Evolutionary conservation across 2,329 filamentous ascomycete species (phyloP), one percentile per base, ranked within the genome.

Genomic region (Phoma sp.): DNA sequence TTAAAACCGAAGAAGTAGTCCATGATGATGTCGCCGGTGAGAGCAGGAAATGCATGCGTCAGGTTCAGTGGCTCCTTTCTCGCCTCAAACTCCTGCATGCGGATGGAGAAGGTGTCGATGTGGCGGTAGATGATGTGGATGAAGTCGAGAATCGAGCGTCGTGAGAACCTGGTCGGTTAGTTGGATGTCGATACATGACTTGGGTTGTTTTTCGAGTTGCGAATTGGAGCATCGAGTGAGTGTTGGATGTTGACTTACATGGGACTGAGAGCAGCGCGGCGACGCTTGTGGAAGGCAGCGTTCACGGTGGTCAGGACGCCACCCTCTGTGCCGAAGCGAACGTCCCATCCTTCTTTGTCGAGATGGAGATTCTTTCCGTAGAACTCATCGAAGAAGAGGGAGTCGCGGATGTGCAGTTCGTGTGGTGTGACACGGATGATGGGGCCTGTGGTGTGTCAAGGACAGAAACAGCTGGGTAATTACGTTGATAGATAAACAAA

Each of bases 11-110:
- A 73, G 57, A 72, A 73, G 54, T 80, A 80, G 47, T 78, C 71
- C 55, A 77, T 78, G 58, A 82, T 78, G 39, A 81, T 74, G 29
- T 81, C 79, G 29, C 78, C 78, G 2, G 77, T 77, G 40, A 77
- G 69, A 19, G 77, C 77, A 21, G 72, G 75, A 44, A 76, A 78
- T 0, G 75, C 67, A 51, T 65, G 51, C 12, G 60, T 62, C 25
- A 74, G 51, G 43, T 71, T 73, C 41, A 73, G 36, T 3, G 70
- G 67, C 55, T 71, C 66, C 43, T 72, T 69, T 37, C 65, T 55
- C 7, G 52, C 56, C 46, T 70, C 68, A 58, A 70, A 73, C 43
- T 70, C 70, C 43, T 65, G 64, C 60, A 71, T 69, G 27, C 70
- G 68, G 13, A 47, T 33, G 5, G 63, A 63, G 25, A 74, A 61